Evolutionary conservation across 2,329 filamentous ascomycete genomes (phyloP), one percentile per base, ranked within the genome.

Genomic region (Botrytis elliptica): DNA sequence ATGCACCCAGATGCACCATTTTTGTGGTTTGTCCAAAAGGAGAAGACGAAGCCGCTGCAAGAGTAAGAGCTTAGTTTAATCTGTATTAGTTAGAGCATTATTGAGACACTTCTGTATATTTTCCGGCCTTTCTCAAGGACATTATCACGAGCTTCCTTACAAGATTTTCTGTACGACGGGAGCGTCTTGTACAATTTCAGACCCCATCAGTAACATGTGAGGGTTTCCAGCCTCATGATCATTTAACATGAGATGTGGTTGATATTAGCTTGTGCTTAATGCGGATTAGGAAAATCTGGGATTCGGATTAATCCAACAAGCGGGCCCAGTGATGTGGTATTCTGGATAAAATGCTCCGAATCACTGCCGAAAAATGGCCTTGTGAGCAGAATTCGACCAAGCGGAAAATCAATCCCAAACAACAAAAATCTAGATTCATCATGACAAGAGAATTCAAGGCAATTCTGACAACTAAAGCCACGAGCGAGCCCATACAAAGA

Each of bases 351-450:
- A 38, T 29, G 38, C 49, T 60, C 71, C 71, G 64, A 73, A 42
- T 69, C 55, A 68, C 44, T 69, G 71, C 71, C 71, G 71, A 73
- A 62, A 69, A n/a, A 12, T 73, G 71, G 44, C 72, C 66, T 73
- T 73, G 71, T 73, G 71, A 73, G 60, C 71, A 73, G 14, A 59
- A 70, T 44, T 29, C 6, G 6, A 62, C 38, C 70, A 66, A 67
- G 70, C 29, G 57, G 60, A 46, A 55, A 38, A 70, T 70, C 38
- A 55, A 66, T 55, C 8, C 9, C 66, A 42, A 42, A 68, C 66
- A 42, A 57, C 10, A 22, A 57, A 42, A 29, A 33, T 40, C 14
- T 55, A 40, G 14, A 29, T 29, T 29, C 40, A 20, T 46, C 46
- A 40, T 55, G 65, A 67, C 65, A 67, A 29, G 33, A 67, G 20